These are phyloP conservation scores for Hymenoscyphus infarciens DNA, from an alignment of 2,329 filamentous ascomycete genomes.

Conservation along the genomic window DNA sequence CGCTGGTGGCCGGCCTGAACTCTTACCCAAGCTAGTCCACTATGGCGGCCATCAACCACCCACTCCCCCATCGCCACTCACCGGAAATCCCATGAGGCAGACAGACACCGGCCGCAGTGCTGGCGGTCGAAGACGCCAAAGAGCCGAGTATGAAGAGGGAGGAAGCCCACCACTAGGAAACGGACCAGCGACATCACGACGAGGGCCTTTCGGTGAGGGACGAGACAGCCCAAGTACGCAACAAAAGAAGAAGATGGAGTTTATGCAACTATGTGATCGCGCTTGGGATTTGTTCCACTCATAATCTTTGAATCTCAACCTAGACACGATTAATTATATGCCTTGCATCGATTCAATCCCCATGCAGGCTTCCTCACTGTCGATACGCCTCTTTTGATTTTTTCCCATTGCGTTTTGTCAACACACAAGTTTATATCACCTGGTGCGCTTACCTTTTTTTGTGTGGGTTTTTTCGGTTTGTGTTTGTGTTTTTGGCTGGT, in stretches of 20 bases:
- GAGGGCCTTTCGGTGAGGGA: slow-evolving; percentile 75
- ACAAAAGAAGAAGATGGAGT: slow-evolving; percentile 86
- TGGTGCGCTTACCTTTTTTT: background rate
- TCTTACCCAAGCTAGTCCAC: slow-evolving; percentile 90
- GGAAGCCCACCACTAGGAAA: slow-evolving; percentile 79
- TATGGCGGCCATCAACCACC: slow-evolving; percentile 93
- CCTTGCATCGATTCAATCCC: background rate
- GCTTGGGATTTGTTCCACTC: slow-evolving; percentile 98
- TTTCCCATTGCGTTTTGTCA: slow-evolving; percentile 8
- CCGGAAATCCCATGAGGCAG: slow-evolving; percentile 31
- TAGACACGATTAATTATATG: slow-evolving; percentile 1
- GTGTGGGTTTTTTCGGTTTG: background rate
- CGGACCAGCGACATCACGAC: slow-evolving; percentile 58
- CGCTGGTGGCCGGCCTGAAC: slow-evolving; percentile 84
- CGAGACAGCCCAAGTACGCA: slow-evolving; percentile 80
- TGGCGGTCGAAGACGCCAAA: slow-evolving; percentile 67
- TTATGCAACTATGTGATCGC: slow-evolving; percentile 77
- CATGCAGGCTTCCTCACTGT: background rate
- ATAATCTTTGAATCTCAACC: slow-evolving; percentile 42
- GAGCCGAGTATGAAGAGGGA: slow-evolving; percentile 92
- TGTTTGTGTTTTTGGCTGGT: slow-evolving; percentile 1
- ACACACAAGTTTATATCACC: background rate
- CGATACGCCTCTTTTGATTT: background rate
- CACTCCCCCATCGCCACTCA: slow-evolving; percentile 63
- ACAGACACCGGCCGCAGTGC: slow-evolving; percentile 45